phyloP scores from a whole-genome alignment of 371 early-diverging fungal genomes.

The Umbelopsis sp. region DNA sequence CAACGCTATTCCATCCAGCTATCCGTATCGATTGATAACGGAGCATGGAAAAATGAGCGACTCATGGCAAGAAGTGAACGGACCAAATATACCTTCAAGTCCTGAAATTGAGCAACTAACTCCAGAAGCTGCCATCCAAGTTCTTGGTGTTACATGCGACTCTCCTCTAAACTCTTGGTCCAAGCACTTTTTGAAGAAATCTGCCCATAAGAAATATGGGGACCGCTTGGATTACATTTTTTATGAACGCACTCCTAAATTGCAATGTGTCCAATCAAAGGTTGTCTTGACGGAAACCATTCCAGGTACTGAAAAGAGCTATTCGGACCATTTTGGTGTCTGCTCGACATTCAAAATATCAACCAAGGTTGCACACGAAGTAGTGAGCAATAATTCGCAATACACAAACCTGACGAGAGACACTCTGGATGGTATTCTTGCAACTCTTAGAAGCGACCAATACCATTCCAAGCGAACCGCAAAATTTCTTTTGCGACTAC shows the following conservation, averaged over 20 bases:
- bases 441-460: constrained; percentile 29
- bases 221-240: constrained; percentile 66
- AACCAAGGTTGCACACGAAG: neutral
- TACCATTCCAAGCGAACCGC: constrained; percentile 23
- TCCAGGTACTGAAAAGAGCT: constrained; percentile 41
- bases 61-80: constrained; percentile 54
- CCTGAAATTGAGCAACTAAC: constrained; percentile 19
- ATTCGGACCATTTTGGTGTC: constrained; percentile 66
- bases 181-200: constrained; percentile 32
- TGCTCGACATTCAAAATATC: constrained; percentile 46
- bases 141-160: constrained; percentile 59
- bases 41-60: constrained; percentile 57
- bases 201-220: constrained; percentile 43
- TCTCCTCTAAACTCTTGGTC: constrained; percentile 62
- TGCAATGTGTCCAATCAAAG: constrained; percentile 40
- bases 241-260: constrained; percentile 42
- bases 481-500: constrained; percentile 22
- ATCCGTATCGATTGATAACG: constrained; percentile 46
- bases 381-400: neutral
- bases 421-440: constrained; percentile 25
- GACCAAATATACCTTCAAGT: constrained; percentile 24
- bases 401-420: constrained; percentile 22
- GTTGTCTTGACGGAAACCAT: constrained; percentile 53
- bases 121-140: neutral
- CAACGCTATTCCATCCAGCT: constrained; percentile 57